These are phyloP conservation scores for Stereocaulon alpinum DNA, from an alignment of 495 filamentous ascomycete genomes.

Conservation along the genomic window DNA sequence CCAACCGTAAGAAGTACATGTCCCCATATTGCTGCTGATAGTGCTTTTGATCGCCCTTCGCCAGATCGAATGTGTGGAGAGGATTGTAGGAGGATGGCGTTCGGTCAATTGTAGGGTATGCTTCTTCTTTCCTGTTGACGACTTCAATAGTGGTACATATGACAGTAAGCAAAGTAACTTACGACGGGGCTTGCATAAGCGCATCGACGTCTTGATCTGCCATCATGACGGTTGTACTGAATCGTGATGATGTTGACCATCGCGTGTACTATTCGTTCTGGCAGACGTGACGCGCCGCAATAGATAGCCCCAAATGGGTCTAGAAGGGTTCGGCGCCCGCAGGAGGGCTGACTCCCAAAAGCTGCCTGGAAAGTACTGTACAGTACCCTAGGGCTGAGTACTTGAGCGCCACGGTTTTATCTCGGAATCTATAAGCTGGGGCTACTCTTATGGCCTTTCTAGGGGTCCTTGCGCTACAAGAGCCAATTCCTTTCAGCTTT, in stretches of 20 bases:
- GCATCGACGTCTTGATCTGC: conserved; percentile 1
- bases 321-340: not conserved
- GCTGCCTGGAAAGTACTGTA: too few species aligned
- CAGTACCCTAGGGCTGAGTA: too few species aligned
- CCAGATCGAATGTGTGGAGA: conserved; percentile 59
- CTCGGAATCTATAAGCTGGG: too few species aligned
- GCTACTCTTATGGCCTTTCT: too few species aligned
- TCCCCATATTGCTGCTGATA: conserved; percentile 96
- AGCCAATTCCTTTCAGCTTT: too few species aligned
- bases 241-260: not conserved
- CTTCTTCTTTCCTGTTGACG: conserved; percentile 32
- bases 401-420: too few species aligned
- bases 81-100: conserved; percentile 60
- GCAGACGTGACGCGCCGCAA: conserved; percentile 1
- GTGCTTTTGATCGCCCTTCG: conserved; percentile 54
- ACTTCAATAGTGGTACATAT: not conserved
- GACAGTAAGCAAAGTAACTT: not conserved
- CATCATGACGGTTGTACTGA: not conserved
- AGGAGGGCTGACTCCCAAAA: too few species aligned
- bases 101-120: conserved; percentile 36
- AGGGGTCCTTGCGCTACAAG: too few species aligned
- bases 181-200: conserved; percentile 15
- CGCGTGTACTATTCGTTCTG: not conserved
- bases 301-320: not conserved
- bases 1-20: conserved; percentile 89